phyloP scores from a whole-genome alignment of 2,329 filamentous ascomycete genomes.

The Plenodomus tracheiphilus region DNA sequence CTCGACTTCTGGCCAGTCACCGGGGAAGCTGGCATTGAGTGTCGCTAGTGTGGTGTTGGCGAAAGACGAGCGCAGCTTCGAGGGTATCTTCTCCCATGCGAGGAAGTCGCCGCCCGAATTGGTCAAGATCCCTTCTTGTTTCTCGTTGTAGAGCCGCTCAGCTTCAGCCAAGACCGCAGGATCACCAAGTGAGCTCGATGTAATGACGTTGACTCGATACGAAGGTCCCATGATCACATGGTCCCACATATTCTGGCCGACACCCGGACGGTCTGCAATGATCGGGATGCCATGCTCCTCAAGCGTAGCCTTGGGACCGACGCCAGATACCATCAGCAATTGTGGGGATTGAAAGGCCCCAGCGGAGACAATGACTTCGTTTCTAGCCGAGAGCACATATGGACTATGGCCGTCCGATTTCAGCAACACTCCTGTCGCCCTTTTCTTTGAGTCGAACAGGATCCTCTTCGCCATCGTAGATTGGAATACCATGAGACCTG shows the following conservation, averaged over 20 bases:
- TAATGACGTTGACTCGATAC: slow-evolving; percentile 1
- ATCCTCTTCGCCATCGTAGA: slow-evolving; percentile 40
- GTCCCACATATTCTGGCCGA: slow-evolving; percentile 26
- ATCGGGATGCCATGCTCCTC: slow-evolving; percentile 18
- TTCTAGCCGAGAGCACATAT: slow-evolving; percentile 31
- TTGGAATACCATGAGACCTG: slow-evolving; percentile 31
- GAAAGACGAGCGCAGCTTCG: no score
- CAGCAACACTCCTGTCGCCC: slow-evolving; percentile 31
- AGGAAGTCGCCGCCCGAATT: neutral
- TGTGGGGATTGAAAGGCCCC: slow-evolving; percentile 49
- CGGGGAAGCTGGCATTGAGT: slow-evolving; percentile 10
- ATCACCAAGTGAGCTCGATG: neutral
- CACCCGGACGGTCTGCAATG: slow-evolving; percentile 20
- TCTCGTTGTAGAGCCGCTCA: neutral
- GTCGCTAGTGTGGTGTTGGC: no score
- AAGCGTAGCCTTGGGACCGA: slow-evolving; percentile 29
- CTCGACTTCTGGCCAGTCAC: slow-evolving; percentile 34
- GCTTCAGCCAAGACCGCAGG: neutral
- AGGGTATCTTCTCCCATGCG: slow-evolving; percentile 1
- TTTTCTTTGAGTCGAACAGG: slow-evolving; percentile 34
- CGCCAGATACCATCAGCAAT: slow-evolving; percentile 42
- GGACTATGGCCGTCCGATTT: slow-evolving; percentile 11
- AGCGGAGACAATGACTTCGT: slow-evolving; percentile 51
- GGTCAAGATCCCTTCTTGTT: neutral
- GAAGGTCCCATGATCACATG: slow-evolving; percentile 17